Base-by-base conservation (phyloP, 805 yeast species). In the Monosporozyma solicola region DNA sequence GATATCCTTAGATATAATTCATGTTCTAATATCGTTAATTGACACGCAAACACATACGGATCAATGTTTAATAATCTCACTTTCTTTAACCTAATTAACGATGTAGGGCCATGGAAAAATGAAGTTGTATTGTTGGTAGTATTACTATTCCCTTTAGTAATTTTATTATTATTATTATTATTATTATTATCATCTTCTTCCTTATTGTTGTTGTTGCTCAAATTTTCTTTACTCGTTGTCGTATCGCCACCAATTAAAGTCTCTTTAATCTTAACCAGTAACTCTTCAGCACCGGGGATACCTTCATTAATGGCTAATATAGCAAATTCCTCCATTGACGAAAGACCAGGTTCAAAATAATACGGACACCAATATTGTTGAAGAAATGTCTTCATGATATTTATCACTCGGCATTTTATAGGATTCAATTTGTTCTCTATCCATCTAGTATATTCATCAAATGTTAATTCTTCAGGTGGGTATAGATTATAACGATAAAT, bases 381-480 rank as follows among this genome's bases (percentile, higher is more conserved):
- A 27, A 87, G 73, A 61, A 90, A 74, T 15, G 80, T 70, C 59
- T 79, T 81, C 80, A 90, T 78, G 27, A 85, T 74, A 55, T 80
- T 80, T 54, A 86, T 74, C 9, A 86, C 86, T 53, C 87, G 75
- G 25, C 77, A 61, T 52, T 89, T 79, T 33, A 85, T 83, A 1
- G 87, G 88, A 53, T 73, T 74, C 54, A 84, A 80, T 61, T 87
- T 87, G 62, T 78, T 79, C 44, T 81, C 80, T 9, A 82, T 74
- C 97, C 97, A 89, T 9, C 76, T 69, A 47, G 81, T 80, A 65
- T 86, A 87, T 61, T 88, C 95, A 56, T 85, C 95, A 62, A 82
- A 87, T 54, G 87, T 80, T 55, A 92, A 70, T 0, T 95, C 96
- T 61, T 87, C 96, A 0, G 97, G 97, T 24, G 96, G 94, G 56